phyloP scores from a whole-genome alignment of 495 filamentous ascomycete species.

The Podospora sp. region DNA sequence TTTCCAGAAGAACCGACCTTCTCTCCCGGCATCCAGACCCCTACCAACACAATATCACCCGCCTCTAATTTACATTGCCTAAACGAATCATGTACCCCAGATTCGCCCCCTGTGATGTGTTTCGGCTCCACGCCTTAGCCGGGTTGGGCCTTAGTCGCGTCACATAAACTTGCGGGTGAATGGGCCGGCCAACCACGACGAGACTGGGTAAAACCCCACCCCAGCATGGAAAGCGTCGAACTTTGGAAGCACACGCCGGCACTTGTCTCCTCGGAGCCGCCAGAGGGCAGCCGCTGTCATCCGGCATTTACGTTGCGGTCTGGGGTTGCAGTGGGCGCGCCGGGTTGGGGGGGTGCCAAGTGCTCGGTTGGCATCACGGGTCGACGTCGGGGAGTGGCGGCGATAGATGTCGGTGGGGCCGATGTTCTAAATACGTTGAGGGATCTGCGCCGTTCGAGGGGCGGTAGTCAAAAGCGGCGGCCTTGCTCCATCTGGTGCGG shows the following conservation, averaged over 20 bases:
- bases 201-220: not conserved
- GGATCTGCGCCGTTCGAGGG: too few relatives aligned
- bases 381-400: not conserved
- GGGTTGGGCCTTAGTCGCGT: not conserved
- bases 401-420: too few relatives aligned
- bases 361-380: not conserved
- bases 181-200: not conserved
- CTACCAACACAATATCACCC: not conserved
- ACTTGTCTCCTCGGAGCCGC: not conserved
- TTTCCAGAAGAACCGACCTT: not conserved
- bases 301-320: not conserved
- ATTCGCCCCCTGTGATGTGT: not conserved
- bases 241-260: not conserved
- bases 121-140: not conserved
- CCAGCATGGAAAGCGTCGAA: not conserved
- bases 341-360: not conserved
- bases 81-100: constrained; percentile 1
- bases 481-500: too few relatives aligned
- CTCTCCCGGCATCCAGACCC: not conserved
- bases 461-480: too few relatives aligned
- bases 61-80: not conserved
- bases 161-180: not conserved
- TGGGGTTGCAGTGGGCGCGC: not conserved
- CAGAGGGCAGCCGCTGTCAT: not conserved
- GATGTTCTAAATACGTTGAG: too few relatives aligned